These are phyloP conservation scores for Penicillium mononematosum DNA, from an alignment of 495 filamentous ascomycete genomes.

Conservation along the genomic window DNA sequence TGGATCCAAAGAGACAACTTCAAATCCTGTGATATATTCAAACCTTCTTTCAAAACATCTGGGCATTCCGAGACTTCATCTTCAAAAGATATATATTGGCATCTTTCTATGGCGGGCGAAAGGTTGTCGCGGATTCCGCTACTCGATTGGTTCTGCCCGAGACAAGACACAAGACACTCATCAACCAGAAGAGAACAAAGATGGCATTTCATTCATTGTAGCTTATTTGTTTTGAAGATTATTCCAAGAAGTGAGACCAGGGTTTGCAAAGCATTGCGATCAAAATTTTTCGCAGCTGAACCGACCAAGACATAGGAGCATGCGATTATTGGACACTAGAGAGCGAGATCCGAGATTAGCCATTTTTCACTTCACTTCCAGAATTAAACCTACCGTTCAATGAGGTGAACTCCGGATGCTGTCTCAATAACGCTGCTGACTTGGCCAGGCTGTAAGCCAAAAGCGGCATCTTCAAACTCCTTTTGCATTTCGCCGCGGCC, in stretches of 20 bases:
- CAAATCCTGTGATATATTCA: background rate
- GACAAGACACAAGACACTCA: background rate
- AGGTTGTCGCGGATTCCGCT: background rate
- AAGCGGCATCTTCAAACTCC: constrained; percentile 95
- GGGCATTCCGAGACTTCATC: background rate
- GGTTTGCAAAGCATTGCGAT: constrained; percentile 4
- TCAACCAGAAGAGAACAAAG: background rate
- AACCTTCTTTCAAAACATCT: background rate
- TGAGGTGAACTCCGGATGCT: constrained; percentile 92
- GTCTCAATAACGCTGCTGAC: constrained; percentile 85
- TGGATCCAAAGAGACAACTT: background rate
- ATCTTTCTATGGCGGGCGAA: background rate
- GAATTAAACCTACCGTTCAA: constrained; percentile 69
- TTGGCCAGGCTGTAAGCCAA: constrained; percentile 79
- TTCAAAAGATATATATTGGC: background rate
- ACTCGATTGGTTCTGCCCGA: background rate
- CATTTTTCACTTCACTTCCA: background rate
- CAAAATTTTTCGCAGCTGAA: background rate
- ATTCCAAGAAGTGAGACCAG: constrained; percentile 3
- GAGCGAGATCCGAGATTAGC: background rate
- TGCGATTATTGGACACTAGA: constrained; percentile 36
- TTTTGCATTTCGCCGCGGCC: constrained; percentile 95
- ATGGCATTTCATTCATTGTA: constrained; percentile 9
- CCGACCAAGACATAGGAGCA: background rate
- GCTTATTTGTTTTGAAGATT: constrained; percentile 7